Evolutionary conservation across 73 alveolate genomes (phyloP), one percentile per base, ranked within the genome.

Genomic region (Paramecium biaurelia): DNA sequence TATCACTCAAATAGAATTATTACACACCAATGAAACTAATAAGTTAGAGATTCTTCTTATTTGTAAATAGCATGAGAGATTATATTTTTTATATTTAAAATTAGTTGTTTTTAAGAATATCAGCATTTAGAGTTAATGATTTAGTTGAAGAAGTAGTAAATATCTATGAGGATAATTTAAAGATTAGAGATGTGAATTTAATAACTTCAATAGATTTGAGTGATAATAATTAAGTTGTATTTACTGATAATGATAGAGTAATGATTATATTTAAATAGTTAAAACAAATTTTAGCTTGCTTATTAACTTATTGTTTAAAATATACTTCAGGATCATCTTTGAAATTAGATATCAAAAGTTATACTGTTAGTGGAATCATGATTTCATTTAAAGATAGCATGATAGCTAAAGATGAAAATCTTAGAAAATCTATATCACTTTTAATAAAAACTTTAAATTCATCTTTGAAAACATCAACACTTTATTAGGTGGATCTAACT

Each of bases 291-390:
- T 21, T 74, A 35, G 57, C 87, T 15, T 74, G 87, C 35, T 74
- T 74, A 34, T 43, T 74, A 14, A 35, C 87, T 1, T 74, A 74
- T 74, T 74, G 87, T 38, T 14, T 74, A 37, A 74, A 74, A 37
- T 74, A 74, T 15, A 74, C 87, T 10, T n/a, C 67, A 35, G 56
- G 49, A 30, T 35, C 59, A 21, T 20, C 41, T n/a, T 18, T 74
- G 7, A 74, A 74, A 74, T 74, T 74, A 6, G 87, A 74, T n/a
- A 35, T 74, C 59, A 74, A 74, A 74, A 74, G 63, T 74, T 74
- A 35, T 18, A 74, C 87, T 5, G 57, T 35, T 15, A 30, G 59
- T 32, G 87, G 87, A 74, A 35, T 74, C 5, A 32, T 74, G 59
- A 38, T 74, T 5, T 74, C 87, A 14, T 32, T 74, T 11, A 74